These are phyloP conservation scores for Tylopilus rubrobrunneus DNA, from an alignment of 768 basidiomycete genomes.

Conservation along the genomic window DNA sequence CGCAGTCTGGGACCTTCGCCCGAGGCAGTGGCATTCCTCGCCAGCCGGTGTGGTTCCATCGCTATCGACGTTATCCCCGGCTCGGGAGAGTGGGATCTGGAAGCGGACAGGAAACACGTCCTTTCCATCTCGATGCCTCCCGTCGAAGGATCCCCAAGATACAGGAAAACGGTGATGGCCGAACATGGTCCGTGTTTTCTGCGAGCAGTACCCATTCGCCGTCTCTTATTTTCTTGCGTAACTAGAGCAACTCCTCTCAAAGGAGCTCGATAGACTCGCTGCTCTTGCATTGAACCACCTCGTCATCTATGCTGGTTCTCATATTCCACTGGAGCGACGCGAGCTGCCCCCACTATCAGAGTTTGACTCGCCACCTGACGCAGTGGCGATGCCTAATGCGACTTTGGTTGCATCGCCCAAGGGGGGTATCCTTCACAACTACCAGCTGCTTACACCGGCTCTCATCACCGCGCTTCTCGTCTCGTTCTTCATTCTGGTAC, in stretches of 20 bases:
- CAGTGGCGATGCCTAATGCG: slow-evolving; percentile 27
- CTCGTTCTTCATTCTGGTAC: slow-evolving; percentile 62
- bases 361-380: slow-evolving; percentile 27
- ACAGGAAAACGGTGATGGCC: slow-evolving; percentile 46
- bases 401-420: slow-evolving; percentile 31
- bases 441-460: slow-evolving; percentile 75
- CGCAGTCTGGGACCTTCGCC: slow-evolving; percentile 26
- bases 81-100: slow-evolving; percentile 32
- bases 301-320: slow-evolving; percentile 61
- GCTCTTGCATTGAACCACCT: slow-evolving; percentile 56
- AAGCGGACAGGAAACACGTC: slow-evolving; percentile 47
- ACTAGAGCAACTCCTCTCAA: slow-evolving; percentile 43
- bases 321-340: slow-evolving; percentile 39
- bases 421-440: slow-evolving; percentile 65
- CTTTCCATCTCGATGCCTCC: slow-evolving; percentile 53
- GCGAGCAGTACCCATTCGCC: background rate
- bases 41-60: slow-evolving; percentile 51
- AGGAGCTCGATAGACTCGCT: slow-evolving; percentile 47
- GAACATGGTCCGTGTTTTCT: slow-evolving; percentile 46
- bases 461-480: slow-evolving; percentile 66
- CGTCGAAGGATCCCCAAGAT: slow-evolving; percentile 38
- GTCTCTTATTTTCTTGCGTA: background rate
- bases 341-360: slow-evolving; percentile 30
- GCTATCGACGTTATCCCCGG: slow-evolving; percentile 42
- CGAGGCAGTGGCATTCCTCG: slow-evolving; percentile 41